phyloP scores from a whole-genome alignment of 2,329 filamentous ascomycete genomes.

The Xylaria sp. region DNA sequence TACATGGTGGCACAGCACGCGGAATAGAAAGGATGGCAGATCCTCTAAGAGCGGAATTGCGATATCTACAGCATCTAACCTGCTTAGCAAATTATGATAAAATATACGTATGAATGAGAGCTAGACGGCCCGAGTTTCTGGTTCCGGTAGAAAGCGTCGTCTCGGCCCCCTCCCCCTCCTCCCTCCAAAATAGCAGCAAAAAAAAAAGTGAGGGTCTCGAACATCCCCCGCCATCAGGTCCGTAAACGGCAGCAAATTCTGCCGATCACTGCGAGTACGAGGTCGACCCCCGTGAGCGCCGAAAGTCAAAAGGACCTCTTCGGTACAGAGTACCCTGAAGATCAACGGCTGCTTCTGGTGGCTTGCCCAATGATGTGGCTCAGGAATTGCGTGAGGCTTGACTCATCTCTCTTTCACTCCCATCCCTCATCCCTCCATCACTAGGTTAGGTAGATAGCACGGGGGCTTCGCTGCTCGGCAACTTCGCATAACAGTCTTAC shows the following conservation, averaged over 20 bases:
- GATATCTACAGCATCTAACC: too few species aligned
- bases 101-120: too few species aligned
- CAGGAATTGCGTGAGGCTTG: constrained; percentile 20
- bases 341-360: background rate
- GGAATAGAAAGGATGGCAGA: too few species aligned
- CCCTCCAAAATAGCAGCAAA: background rate
- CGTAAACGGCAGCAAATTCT: constrained; percentile 27
- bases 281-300: constrained; percentile 8
- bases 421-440: background rate
- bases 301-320: background rate
- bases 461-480: background rate
- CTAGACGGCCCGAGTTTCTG: background rate
- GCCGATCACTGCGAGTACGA: constrained; percentile 23
- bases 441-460: background rate
- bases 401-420: constrained; percentile 6
- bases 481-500: constrained; percentile 4
- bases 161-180: background rate
- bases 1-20: too few species aligned
- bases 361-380: constrained; percentile 12
- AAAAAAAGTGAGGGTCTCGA: constrained; percentile 4
- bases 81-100: too few species aligned
- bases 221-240: constrained; percentile 5
- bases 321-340: background rate
- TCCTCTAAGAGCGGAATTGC: too few species aligned
- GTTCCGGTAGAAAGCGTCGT: background rate